Evolutionary conservation across 2,329 filamentous ascomycete genomes (phyloP).

Genomic region (Aspergillus tamarii): DNA sequence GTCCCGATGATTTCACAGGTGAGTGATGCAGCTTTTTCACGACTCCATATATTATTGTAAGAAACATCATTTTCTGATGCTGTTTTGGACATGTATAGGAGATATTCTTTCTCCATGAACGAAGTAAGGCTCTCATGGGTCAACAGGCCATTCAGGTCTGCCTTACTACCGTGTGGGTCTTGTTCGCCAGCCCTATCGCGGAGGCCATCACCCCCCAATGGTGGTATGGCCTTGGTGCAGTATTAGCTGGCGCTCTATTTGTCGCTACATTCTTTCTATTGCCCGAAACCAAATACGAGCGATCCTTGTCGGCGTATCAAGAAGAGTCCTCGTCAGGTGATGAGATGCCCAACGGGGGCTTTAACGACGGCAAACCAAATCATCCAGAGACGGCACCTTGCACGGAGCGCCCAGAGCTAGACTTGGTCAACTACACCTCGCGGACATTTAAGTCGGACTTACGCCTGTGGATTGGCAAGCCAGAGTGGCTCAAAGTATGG

Average conservation of each 20-base stretch:
- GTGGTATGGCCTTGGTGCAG: constrained; percentile 50
- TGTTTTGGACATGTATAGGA: constrained; percentile 21
- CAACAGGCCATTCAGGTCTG: constrained; percentile 47
- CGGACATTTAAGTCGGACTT: constrained; percentile 43
- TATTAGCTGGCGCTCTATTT: constrained; percentile 37
- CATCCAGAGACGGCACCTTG: background rate
- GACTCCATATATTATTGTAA: background rate
- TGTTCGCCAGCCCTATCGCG: constrained; percentile 49
- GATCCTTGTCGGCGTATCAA: constrained; percentile 42
- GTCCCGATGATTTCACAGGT: constrained; percentile 47
- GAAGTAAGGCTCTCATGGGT: constrained; percentile 44
- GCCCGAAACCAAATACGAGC: constrained; percentile 49
- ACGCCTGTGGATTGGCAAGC: constrained; percentile 43
- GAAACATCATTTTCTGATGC: no score
- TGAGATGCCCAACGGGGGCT: constrained; percentile 12
- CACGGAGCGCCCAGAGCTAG: constrained; percentile 31
- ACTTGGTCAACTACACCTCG: constrained; percentile 40
- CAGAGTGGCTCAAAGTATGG: constrained; percentile 41
- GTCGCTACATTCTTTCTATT: constrained; percentile 44
- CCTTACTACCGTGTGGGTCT: constrained; percentile 40
- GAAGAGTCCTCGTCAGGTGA: constrained; percentile 27
- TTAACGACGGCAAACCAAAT: constrained; percentile 7
- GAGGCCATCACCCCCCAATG: constrained; percentile 44
- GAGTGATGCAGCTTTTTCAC: background rate
- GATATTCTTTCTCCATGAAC: constrained; percentile 51